phyloP scores from a whole-genome alignment of 2,329 filamentous ascomycete genomes.

The Orbilia quercus region DNA sequence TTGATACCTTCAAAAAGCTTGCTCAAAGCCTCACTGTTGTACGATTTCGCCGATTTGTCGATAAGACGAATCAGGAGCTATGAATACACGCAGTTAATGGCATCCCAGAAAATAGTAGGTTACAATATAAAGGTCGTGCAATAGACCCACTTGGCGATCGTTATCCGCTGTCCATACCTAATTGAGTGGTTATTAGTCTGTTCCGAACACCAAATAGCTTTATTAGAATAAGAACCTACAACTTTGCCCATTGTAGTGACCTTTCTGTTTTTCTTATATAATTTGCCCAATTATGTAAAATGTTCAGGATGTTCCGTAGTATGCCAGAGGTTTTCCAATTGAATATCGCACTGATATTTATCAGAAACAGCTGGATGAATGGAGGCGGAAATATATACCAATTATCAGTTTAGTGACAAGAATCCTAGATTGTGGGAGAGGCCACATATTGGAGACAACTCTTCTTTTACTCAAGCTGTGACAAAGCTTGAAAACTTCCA shows the following conservation, averaged over 20 bases:
- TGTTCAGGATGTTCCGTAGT: background rate
- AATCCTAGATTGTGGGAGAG: too few relatives aligned
- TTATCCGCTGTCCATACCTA: conserved; percentile 60
- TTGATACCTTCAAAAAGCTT: conserved; percentile 58
- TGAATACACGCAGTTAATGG: conserved; percentile 3
- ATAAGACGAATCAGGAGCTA: conserved; percentile 60
- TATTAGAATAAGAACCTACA: conserved; percentile 9
- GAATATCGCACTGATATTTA: too few relatives aligned
- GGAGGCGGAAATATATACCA: background rate
- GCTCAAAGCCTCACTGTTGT: conserved; percentile 59
- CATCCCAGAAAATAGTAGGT: background rate
- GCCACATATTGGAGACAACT: too few relatives aligned
- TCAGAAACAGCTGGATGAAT: too few relatives aligned
- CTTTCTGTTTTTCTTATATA: too few relatives aligned
- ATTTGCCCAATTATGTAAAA: too few relatives aligned
- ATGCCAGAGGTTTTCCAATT: background rate
- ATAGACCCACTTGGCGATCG: conserved; percentile 57
- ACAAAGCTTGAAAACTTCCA: too few relatives aligned
- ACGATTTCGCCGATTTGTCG: conserved; percentile 60
- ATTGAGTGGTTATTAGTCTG: background rate
- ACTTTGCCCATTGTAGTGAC: conserved; percentile 51
- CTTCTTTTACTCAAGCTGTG: too few relatives aligned
- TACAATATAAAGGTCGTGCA: background rate
- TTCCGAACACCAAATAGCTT: background rate
- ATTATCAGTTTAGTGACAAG: too few relatives aligned